These are phyloP conservation scores for Madurella fahalii DNA, from an alignment of 2,329 filamentous ascomycete genomes.

Conservation along the genomic window DNA sequence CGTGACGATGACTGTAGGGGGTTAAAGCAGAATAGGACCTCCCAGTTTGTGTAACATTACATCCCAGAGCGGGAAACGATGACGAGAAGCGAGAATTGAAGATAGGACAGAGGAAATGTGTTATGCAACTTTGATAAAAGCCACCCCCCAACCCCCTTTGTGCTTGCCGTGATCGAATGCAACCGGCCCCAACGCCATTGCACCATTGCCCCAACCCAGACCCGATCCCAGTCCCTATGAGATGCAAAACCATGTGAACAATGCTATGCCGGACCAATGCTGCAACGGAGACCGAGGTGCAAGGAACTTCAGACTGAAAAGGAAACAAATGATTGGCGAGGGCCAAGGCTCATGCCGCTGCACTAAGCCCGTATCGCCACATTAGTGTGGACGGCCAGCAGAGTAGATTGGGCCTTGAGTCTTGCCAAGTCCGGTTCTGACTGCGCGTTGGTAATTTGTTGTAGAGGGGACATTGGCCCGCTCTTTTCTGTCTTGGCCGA, in stretches of 20 bases:
- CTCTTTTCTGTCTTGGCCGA: background rate
- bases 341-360: background rate
- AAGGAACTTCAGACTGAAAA: background rate
- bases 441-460: background rate
- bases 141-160: conserved; percentile 5
- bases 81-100: background rate
- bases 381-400: background rate
- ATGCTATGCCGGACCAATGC: conserved; percentile 11
- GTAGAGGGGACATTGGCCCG: background rate
- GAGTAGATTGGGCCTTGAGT: background rate
- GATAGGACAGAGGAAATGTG: background rate
- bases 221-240: background rate
- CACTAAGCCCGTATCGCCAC: background rate
- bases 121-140: background rate
- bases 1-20: background rate
- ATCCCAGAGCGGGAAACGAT: background rate
- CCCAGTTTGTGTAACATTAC: background rate
- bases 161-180: background rate
- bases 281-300: conserved; percentile 4
- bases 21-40: background rate
- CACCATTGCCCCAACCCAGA: background rate
- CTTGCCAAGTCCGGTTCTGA: background rate
- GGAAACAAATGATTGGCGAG: background rate
- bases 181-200: conserved; percentile 9
- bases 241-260: conserved; percentile 3